Base-by-base conservation (phyloP, 2,329 filamentous ascomycete genomes). In the Fusarium sp. region DNA sequence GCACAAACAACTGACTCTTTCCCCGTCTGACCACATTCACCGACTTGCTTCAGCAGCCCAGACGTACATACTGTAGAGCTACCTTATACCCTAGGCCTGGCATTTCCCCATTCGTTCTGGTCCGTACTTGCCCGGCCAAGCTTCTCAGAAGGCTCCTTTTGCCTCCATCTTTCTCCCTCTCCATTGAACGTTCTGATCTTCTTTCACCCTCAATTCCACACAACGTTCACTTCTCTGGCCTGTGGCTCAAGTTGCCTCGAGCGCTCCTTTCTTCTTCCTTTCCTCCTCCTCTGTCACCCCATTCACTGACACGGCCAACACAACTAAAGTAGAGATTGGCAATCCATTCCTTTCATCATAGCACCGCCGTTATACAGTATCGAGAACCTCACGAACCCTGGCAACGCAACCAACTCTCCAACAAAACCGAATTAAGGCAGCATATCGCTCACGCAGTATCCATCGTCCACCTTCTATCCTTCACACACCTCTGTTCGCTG, bases 401-500 rank as follows among this genome's bases (percentile, higher is more conserved):
- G 49, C 61, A 67, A 74, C 60, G 65, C 43, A 60, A 40, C 47
- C 28, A 57, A 53, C 42, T 60, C 56, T 50, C 58, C 53, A 37
- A 38, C 61, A 77, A 65, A 54, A 69, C 69, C 64, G 49, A 75
- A 30, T 67, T 75, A 72, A 74, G 53, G 52, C 71, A 74, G 40
- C 70, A 77, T 78, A 74, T 73, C 68, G 64, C 74, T 75, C 75
- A 64, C 58, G 52, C 65, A 77, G 65, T 73, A 77, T 77, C 54
- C 50, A 73, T 76, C 53, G 53, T 38, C 54, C 61, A 43, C 21
- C 50, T 69, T 68, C 46, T 58, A 59, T 72, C 54, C 33, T 60
- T 44, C 47, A 35, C 43, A 28, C 40, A 16, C 46, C 37, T 61
- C 46, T 49, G 53, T 50, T 46, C 54, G 30, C 54, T 37, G 46